Evolutionary conservation across 345 rosid genomes (phyloP), one percentile per base, ranked within the genome.

Genomic region (Orychophragmus violaceus): DNA sequence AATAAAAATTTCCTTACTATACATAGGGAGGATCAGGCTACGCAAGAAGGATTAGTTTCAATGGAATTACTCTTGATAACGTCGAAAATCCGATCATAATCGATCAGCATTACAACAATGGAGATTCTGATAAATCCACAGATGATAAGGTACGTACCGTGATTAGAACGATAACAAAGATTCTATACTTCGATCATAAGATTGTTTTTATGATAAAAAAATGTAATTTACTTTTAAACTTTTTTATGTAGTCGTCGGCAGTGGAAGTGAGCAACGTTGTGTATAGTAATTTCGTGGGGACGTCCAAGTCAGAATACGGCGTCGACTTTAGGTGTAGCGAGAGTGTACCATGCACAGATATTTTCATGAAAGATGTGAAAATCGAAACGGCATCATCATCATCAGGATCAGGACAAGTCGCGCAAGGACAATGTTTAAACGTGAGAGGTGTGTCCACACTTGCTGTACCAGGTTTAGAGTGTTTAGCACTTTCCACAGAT

Each of bases 51-150:
- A 82, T 87, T 13, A 63, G 72, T 3, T 87, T 77, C 29, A 53
- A 72, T 23, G 51, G 79, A 36, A 82, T 87, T 22, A 70, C 12
- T 0, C 50, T 87, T n/a, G 41, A 69, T 1, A 55, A 57, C 19
- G 83, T 73, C 0, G 46, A 29, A 14, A 79, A 78, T 33, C 89
- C 92, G 1, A 86, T 84, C 41, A 70, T 84, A 19, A 84, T 82
- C 16, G 79, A 82, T 55, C 89, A 84, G 21, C 75, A 63, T 48
- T 84, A 84, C 29, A 68, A n/a, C 42, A 39, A 28, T 3, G 70
- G 75, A 56, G 56, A 33, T 45, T 75, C 70, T 44, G 76, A 72
- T 18, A 67, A 74, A 13, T 3, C 5, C 65, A 62, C 27, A 53
- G 68, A 65, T 56, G 66, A 46, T 29, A 63, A 69, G 74, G 78